These are phyloP conservation scores for Euclidium syriacum DNA, from an alignment of 345 rosid genomes.

Conservation along the genomic window DNA sequence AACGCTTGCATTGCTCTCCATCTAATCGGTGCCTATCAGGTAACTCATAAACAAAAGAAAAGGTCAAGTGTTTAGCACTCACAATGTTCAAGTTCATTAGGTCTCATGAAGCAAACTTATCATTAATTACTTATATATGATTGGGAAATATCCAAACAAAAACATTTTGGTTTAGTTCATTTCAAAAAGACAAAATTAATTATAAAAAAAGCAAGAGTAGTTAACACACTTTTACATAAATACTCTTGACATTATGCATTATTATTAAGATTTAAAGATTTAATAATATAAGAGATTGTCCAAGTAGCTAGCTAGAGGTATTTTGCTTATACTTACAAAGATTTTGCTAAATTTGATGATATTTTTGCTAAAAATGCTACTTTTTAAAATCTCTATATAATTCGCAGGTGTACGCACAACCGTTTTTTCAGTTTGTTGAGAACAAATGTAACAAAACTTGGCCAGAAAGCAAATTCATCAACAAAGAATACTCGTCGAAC, in stretches of 20 bases:
- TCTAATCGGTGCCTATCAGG: constrained; percentile 87
- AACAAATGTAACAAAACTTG: constrained; percentile 35
- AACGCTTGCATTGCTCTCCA: constrained; percentile 80
- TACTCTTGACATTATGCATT: background rate
- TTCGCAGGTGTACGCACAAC: constrained; percentile 68
- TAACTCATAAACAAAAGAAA: constrained; percentile 35
- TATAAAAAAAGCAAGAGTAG: background rate
- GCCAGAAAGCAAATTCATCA: constrained; percentile 64
- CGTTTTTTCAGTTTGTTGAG: constrained; percentile 65
- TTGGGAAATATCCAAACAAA: background rate
- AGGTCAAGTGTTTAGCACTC: background rate
- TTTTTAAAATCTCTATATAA: background rate
- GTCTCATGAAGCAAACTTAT: background rate
- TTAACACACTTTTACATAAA: too few relatives aligned
- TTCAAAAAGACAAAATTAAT: too few relatives aligned
- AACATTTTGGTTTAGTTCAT: background rate
- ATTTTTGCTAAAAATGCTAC: background rate
- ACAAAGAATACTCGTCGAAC: constrained; percentile 31
- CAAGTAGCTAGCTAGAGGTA: background rate
- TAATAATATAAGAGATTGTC: background rate
- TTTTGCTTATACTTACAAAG: background rate
- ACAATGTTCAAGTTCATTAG: background rate
- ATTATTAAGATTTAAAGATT: background rate
- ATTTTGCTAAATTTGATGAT: background rate
- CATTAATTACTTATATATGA: background rate